Evolutionary conservation across 495 filamentous ascomycete genomes (phyloP), one percentile per base, ranked within the genome.

Genomic region (Hypoxylon fragiforme): DNA sequence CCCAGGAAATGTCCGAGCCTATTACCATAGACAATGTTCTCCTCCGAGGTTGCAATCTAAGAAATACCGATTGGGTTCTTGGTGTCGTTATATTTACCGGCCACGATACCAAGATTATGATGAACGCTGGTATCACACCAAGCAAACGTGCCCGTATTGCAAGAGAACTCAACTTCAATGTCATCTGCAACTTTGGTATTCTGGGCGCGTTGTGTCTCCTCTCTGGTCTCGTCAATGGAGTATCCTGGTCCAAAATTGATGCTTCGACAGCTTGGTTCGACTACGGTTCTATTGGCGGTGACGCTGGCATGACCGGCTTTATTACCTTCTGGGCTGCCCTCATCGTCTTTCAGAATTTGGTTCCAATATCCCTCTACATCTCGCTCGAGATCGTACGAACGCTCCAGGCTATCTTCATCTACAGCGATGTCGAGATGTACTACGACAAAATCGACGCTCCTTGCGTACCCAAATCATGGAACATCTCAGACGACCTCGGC

Each of bases 101-200:
- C 31, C 86, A 88, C 60, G 95, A 99, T 63, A 96, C 95, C 15
- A 99, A 97, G 75, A 97, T 97, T 69, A 99, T 99, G 95, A 86
- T 97, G 73, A 99, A 99, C 68, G 87, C 95, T 8, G 95, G 95
- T 45, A 89, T 90, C 38, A 97, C 95, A n/a, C 95, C 95, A 7
- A 95, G 84, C 58, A 99, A 99, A 73, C 86, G 92, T 54, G 82
- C 95, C 35, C 84, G 89, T 39, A 91, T 99, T 64, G 86, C 90
- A 28, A 87, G 88, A 58, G 91, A 96, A 64, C 76, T 99, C 37
- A 97, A 97, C 71, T 95, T 91, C 85, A 94, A 96, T 70, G 94
- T 99, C 67, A 83, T 97, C 53, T 91, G 91, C 81, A 99, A 99
- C 73, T 97, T 99, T 68, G 74, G 87, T 53, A 85, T 97, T 59